These are phyloP conservation scores for Trichomonascaceae sp. DNA, from an alignment of 1,139 yeast species.

Conservation along the genomic window DNA sequence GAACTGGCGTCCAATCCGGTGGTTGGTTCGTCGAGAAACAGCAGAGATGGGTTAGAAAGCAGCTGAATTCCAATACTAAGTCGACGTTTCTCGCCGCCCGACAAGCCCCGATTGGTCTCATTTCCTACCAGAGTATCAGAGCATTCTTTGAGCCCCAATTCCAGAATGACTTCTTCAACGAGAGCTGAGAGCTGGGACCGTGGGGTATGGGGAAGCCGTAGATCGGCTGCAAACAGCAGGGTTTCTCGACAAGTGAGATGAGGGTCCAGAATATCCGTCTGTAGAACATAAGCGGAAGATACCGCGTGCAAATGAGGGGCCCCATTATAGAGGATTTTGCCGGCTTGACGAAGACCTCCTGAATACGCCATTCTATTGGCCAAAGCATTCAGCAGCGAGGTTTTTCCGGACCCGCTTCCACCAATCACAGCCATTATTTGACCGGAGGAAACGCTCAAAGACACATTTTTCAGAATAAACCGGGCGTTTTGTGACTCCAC, in stretches of 20 bases:
- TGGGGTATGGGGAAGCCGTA: conserved; percentile 46
- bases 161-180: conserved; percentile 53
- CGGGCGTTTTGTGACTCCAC: neutral
- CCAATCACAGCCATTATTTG: conserved; percentile 68
- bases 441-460: conserved; percentile 50
- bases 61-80: conserved; percentile 74
- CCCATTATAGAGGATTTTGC: conserved; percentile 38
- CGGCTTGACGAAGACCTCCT: conserved; percentile 22
- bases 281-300: conserved; percentile 65
- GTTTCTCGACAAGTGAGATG: conserved; percentile 69
- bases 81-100: conserved; percentile 84
- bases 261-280: conserved; percentile 68
- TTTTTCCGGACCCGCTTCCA: conserved; percentile 84
- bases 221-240: conserved; percentile 60
- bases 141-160: conserved; percentile 58
- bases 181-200: conserved; percentile 40
- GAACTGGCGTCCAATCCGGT: conserved; percentile 82
- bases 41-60: conserved; percentile 64
- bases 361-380: conserved; percentile 51
- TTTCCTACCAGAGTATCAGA: conserved; percentile 52
- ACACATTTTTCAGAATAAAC: conserved; percentile 39
- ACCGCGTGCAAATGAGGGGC: conserved; percentile 30
- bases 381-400: conserved; percentile 67
- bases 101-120: conserved; percentile 47
- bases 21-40: conserved; percentile 84